phyloP scores from a whole-genome alignment of 192 early-diverging fungal genomes.

The Coemansia reversa region DNA sequence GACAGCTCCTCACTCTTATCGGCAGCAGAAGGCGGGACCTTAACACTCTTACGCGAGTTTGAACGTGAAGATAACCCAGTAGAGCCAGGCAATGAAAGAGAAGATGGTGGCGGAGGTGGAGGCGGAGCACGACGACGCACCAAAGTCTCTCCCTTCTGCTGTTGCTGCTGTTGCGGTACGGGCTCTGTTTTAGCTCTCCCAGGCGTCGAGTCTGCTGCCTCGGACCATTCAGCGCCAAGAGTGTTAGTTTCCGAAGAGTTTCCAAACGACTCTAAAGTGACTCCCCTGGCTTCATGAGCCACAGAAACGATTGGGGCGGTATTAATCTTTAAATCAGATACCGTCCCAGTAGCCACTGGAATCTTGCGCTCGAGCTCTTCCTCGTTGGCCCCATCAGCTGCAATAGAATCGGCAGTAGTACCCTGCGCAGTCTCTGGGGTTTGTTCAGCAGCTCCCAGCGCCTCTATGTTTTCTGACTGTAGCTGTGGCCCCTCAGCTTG shows the following conservation, averaged over 20 bases:
- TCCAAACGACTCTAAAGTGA: constrained; percentile 3
- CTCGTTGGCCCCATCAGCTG: not conserved
- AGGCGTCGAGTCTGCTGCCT: no score
- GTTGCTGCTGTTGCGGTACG: not conserved
- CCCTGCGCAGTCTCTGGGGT: no score
- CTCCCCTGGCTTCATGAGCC: not conserved
- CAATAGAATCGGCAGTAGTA: no score
- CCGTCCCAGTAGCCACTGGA: constrained; percentile 15
- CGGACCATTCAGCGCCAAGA: no score
- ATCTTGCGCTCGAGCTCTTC: constrained; percentile 5
- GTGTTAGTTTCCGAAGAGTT: no score
- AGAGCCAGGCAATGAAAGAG: no score
- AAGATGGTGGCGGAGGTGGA: constrained; percentile 30
- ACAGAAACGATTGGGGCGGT: not conserved
- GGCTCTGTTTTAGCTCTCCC: not conserved
- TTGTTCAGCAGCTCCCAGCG: no score
- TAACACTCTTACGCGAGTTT: constrained; percentile 1
- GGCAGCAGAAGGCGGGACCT: not conserved
- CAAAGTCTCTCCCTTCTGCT: constrained; percentile 23
- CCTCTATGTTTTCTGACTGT: no score
- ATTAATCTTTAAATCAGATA: not conserved
- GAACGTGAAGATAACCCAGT: not conserved
- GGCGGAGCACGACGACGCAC: constrained; percentile 49
- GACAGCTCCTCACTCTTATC: no score
- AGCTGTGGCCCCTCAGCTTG: no score